Conservation (phyloP, 768 basidiomycete species). For the Steccherinum ochraceum region DNA sequence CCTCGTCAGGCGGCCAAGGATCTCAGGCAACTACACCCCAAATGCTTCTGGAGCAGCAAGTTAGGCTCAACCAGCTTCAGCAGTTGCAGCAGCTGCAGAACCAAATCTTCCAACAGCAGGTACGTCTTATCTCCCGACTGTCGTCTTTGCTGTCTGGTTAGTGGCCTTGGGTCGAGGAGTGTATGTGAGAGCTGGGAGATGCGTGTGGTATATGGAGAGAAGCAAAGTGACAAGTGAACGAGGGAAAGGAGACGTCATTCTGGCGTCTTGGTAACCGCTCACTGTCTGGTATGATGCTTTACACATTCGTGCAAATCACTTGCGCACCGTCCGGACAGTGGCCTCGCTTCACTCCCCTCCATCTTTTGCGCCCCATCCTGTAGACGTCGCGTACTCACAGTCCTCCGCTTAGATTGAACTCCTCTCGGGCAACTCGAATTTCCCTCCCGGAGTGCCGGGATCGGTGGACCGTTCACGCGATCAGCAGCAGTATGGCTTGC, state of each 20-base stretch:
- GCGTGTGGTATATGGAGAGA: too few species aligned
- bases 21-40: slow-evolving; percentile 33
- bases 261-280: neutral
- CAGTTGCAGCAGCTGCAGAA: slow-evolving; percentile 74
- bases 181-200: slow-evolving; percentile 7
- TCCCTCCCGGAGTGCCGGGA: slow-evolving; percentile 23
- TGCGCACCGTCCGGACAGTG: too few species aligned
- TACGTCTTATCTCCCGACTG: slow-evolving; percentile 24
- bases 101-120: slow-evolving; percentile 89
- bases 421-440: slow-evolving; percentile 26
- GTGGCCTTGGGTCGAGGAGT: too few species aligned
- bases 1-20: slow-evolving; percentile 6
- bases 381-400: too few species aligned
- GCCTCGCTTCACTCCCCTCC: too few species aligned
- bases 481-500: slow-evolving; percentile 41
- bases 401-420: slow-evolving; percentile 21
- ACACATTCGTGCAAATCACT: too few species aligned
- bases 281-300: neutral
- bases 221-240: too few species aligned
- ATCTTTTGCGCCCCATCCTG: too few species aligned
- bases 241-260: too few species aligned
- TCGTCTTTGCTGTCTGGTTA: neutral
- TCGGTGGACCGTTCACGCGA: slow-evolving; percentile 22
- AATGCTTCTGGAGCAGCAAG: slow-evolving; percentile 65
- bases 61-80: slow-evolving; percentile 72